phyloP scores from a whole-genome alignment of 805 yeast species.

The Metschnikowia kunwiensis region DNA sequence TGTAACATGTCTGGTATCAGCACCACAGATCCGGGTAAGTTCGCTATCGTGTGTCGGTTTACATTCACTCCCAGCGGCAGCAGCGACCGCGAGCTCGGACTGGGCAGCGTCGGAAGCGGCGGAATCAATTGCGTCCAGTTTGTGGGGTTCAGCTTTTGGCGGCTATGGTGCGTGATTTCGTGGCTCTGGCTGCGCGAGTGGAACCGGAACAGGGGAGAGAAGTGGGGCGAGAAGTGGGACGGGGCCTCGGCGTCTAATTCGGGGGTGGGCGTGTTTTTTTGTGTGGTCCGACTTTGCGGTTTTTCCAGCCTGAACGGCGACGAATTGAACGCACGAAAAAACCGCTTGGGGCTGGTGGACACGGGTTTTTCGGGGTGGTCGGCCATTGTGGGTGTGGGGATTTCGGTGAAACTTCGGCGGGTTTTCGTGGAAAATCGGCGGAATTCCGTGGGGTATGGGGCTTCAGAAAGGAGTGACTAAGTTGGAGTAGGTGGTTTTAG shows the following conservation, averaged over 20 bases:
- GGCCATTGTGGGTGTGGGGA: too few species aligned
- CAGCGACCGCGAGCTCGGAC: slow-evolving; percentile 2
- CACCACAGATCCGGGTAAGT: slow-evolving; percentile 11
- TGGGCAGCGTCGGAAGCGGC: slow-evolving; percentile 23
- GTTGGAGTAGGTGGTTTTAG: too few species aligned
- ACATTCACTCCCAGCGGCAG: slow-evolving; percentile 3
- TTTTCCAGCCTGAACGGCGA: slow-evolving; percentile 18
- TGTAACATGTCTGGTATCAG: slow-evolving; percentile 17
- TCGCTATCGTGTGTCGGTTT: slow-evolving; percentile 20
- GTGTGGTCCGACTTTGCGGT: too few species aligned
- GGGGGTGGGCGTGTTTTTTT: background rate
- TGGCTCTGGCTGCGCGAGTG: slow-evolving; percentile 19
- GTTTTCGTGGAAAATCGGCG: too few species aligned
- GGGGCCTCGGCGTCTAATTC: background rate
- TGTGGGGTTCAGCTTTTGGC: slow-evolving; percentile 11
- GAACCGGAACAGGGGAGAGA: slow-evolving; percentile 4
- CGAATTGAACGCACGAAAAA: slow-evolving; percentile 15
- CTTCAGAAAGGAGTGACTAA: too few species aligned
- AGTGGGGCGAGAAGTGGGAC: slow-evolving; percentile 4
- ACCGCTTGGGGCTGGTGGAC: slow-evolving; percentile 18
- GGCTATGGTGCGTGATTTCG: slow-evolving; percentile 9
- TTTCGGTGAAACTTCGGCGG: too few species aligned
- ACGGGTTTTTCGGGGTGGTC: slow-evolving; percentile 1
- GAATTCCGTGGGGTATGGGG: too few species aligned
- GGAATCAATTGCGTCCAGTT: slow-evolving; percentile 36